phyloP scores from a whole-genome alignment of 331 rosid species.

The Malus hybrid region DNA sequence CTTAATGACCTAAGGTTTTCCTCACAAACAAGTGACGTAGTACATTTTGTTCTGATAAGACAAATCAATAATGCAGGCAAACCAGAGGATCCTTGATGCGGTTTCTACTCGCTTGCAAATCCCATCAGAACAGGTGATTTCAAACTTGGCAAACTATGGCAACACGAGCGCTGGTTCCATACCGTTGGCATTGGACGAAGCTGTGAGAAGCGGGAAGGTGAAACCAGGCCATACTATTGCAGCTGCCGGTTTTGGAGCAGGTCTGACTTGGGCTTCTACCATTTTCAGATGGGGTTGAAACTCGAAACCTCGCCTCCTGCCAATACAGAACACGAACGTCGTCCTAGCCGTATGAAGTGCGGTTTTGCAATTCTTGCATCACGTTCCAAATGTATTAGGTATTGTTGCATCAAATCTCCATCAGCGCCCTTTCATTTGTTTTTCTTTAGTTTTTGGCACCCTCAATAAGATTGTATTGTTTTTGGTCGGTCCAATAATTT shows the following conservation, averaged over 20 bases:
- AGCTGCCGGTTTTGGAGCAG: slow-evolving; percentile 92
- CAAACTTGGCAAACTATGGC: slow-evolving; percentile 27
- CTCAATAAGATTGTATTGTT: slow-evolving; percentile 13
- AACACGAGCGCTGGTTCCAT: no score
- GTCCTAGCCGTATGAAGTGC: background rate
- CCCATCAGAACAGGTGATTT: slow-evolving; percentile 85
- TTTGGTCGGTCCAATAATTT: background rate
- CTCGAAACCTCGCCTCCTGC: slow-evolving; percentile 19
- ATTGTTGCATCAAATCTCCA: background rate
- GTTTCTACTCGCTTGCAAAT: slow-evolving; percentile 73
- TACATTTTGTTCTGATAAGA: background rate
- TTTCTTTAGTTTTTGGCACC: background rate
- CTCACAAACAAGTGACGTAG: background rate
- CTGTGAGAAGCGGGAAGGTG: slow-evolving; percentile 78
- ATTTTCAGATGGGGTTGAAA: slow-evolving; percentile 87
- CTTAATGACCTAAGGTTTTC: background rate
- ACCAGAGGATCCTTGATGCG: slow-evolving; percentile 89
- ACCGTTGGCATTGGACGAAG: slow-evolving; percentile 34
- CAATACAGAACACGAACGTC: background rate
- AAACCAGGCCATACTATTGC: slow-evolving; percentile 85
- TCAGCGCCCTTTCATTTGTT: slow-evolving; percentile 1
- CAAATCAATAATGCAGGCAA: slow-evolving; percentile 58
- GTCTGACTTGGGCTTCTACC: slow-evolving; percentile 98
- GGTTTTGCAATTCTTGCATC: slow-evolving; percentile 1
- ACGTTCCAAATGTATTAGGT: background rate